Evolutionary conservation across 225 moss, liverwort and hornwort genomes (phyloP).

Genomic region (Sphagnum tenellum): DNA sequence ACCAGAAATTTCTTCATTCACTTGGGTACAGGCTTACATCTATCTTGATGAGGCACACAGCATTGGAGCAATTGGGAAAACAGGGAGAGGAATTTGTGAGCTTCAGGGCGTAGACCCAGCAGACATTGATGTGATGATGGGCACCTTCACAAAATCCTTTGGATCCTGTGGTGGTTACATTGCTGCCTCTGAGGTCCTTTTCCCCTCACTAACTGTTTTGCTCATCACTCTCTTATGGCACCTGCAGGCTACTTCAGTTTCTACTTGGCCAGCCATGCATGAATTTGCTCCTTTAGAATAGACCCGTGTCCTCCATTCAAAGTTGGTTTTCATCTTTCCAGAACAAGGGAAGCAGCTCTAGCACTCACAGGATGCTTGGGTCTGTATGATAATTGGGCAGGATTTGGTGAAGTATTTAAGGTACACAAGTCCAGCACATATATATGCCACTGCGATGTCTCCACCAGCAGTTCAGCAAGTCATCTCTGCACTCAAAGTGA

Average conservation of each 20-base stretch:
- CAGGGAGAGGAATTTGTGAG: slow-evolving; percentile 90
- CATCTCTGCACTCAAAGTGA: slow-evolving; percentile 75
- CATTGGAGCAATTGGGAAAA: slow-evolving; percentile 91
- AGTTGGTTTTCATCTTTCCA: too few relatives aligned
- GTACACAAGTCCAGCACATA: slow-evolving; percentile 64
- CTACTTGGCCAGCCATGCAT: too few relatives aligned
- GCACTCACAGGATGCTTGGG: too few relatives aligned
- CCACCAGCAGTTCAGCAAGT: slow-evolving; percentile 94
- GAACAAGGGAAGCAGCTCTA: too few relatives aligned
- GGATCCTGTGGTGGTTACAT: slow-evolving; percentile 98
- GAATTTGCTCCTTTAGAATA: too few relatives aligned
- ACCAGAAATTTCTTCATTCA: background rate
- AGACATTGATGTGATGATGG: slow-evolving; percentile 95
- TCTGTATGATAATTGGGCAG: slow-evolving; percentile 23
- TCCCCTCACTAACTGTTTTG: background rate
- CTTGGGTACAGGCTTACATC: slow-evolving; percentile 44
- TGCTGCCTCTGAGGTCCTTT: slow-evolving; percentile 78
- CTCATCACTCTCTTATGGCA: too few relatives aligned
- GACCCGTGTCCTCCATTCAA: too few relatives aligned
- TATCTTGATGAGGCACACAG: slow-evolving; percentile 98
- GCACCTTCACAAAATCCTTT: slow-evolving; percentile 97
- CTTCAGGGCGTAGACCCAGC: slow-evolving; percentile 85
- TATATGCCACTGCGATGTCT: slow-evolving; percentile 93
- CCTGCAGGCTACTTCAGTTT: too few relatives aligned
- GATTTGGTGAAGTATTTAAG: slow-evolving; percentile 72